A percentile compares a stretch with the other conserved stretches of the same genome.
Conservation (phyloP, 257 asterid genomes). For the Solanum dulcamara region DNA sequence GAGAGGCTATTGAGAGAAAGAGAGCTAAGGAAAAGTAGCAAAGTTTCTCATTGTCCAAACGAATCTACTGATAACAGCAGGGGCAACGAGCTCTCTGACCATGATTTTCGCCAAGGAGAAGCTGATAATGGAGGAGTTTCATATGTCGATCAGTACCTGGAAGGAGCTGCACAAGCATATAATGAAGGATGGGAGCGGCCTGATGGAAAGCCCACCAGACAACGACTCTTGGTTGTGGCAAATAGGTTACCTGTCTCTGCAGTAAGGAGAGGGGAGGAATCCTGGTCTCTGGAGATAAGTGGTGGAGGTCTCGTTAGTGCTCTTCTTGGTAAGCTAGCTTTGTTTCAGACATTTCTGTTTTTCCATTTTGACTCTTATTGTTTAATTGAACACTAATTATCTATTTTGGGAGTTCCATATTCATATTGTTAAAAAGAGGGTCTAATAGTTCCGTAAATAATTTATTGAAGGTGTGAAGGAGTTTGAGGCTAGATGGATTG, state of each 20-base stretch:
- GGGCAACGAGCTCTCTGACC: conserved; percentile 33
- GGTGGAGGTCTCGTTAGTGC: conserved; percentile 99
- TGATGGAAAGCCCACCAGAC: conserved; percentile 47
- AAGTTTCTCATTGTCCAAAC: conserved; percentile 15
- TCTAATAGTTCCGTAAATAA: conserved; percentile 7
- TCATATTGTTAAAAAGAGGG: neutral
- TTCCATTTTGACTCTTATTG: neutral
- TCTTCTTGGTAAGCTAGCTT: conserved; percentile 63
- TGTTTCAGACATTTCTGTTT: neutral
- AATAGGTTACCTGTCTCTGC: conserved; percentile 97
- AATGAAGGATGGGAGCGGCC: conserved; percentile 52
- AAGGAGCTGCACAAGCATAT: conserved; percentile 45
- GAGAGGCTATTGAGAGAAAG: conserved; percentile 68
- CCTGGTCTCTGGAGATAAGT: conserved; percentile 93
- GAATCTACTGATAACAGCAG: conserved; percentile 36
- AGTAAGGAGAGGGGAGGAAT: conserved; percentile 74
- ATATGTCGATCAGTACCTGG: conserved; percentile 43
- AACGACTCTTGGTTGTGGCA: conserved; percentile 91
- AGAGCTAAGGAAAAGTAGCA: conserved; percentile 44
- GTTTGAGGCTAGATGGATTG: conserved; percentile 92
- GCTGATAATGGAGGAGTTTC: conserved; percentile 19
- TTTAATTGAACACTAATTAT: neutral
- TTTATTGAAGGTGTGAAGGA: conserved; percentile 62
- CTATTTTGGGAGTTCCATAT: neutral
- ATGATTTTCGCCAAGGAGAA: conserved; percentile 22